These are phyloP conservation scores for Neurospora tetrasperma DNA, from an alignment of 495 filamentous ascomycete genomes.

Conservation along the genomic window DNA sequence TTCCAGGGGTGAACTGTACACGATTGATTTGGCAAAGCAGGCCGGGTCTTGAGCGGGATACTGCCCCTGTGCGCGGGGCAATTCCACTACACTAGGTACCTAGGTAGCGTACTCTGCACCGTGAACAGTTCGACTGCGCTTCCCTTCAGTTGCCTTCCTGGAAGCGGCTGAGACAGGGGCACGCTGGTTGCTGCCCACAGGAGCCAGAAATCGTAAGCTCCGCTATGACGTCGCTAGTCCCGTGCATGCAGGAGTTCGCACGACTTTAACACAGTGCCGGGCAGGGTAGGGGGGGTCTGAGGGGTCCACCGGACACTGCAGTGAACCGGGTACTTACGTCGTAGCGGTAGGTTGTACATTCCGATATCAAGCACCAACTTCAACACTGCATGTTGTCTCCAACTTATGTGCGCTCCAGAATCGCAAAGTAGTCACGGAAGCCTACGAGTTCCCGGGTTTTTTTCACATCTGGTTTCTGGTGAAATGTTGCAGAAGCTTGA, in stretches of 20 bases:
- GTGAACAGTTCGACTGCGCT: neutral
- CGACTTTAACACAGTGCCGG: neutral
- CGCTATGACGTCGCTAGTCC: conserved; percentile 6
- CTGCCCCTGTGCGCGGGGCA: neutral
- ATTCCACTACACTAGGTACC: too few relatives aligned
- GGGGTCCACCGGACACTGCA: neutral
- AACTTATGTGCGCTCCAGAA: neutral
- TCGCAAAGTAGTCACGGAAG: neutral
- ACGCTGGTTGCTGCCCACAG: neutral
- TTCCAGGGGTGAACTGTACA: neutral
- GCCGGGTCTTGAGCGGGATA: neutral
- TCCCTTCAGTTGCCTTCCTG: neutral
- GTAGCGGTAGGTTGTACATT: neutral
- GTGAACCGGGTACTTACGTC: neutral
- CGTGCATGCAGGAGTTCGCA: neutral
- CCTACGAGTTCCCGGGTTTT: neutral
- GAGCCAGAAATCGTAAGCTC: neutral
- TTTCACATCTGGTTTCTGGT: neutral
- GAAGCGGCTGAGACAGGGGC: neutral
- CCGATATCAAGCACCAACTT: neutral
- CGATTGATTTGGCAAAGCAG: neutral
- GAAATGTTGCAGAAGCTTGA: neutral
- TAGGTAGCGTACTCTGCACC: neutral
- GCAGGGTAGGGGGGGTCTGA: neutral
- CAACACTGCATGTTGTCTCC: neutral